phyloP scores from a whole-genome alignment of 768 basidiomycete species.

The Lentinula lateritia region DNA sequence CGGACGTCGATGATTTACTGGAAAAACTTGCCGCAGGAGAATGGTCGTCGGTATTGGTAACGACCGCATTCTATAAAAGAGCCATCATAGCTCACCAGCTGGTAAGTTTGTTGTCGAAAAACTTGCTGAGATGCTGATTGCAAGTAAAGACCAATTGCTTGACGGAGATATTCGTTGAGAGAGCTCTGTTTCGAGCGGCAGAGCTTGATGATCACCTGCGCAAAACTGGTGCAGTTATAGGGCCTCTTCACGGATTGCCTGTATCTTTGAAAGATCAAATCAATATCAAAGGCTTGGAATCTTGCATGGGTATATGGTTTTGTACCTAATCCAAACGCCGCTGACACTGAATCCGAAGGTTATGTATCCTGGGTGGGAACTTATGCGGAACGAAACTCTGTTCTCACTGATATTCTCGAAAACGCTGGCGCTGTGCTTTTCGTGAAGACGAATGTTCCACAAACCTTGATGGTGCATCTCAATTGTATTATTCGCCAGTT shows the following conservation, averaged over 20 bases:
- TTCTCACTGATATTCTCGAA: conserved; percentile 62
- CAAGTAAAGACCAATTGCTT: conserved; percentile 63
- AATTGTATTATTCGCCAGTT: too few relatives aligned
- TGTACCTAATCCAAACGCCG: not conserved
- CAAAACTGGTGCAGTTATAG: conserved; percentile 58
- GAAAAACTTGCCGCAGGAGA: conserved; percentile 42
- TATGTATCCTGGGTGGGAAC: conserved; percentile 72
- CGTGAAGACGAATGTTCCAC: conserved; percentile 72
- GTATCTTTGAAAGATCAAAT: conserved; percentile 75
- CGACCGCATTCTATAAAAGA: conserved; percentile 69
- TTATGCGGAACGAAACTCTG: conserved; percentile 51
- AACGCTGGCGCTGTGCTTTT: conserved; percentile 66
- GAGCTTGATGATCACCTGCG: conserved; percentile 61
- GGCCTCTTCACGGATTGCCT: conserved; percentile 73
- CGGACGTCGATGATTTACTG: conserved; percentile 40
- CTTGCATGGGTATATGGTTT: conserved; percentile 49
- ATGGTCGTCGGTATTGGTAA: conserved; percentile 66
- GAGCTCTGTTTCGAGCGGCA: conserved; percentile 57
- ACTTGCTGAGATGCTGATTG: not conserved
- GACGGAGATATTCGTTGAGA: conserved; percentile 79
- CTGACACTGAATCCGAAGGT: conserved; percentile 28
- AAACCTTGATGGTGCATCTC: conserved; percentile 58
- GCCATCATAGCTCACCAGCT: conserved; percentile 79
- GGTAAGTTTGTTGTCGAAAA: conserved; percentile 30
- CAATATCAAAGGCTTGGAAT: conserved; percentile 61